A percentile compares a stretch with the other conserved stretches of the same genome.
phyloP scores from a whole-genome alignment of 179 eudicot genomes.

The Carnegiea gigantea region DNA sequence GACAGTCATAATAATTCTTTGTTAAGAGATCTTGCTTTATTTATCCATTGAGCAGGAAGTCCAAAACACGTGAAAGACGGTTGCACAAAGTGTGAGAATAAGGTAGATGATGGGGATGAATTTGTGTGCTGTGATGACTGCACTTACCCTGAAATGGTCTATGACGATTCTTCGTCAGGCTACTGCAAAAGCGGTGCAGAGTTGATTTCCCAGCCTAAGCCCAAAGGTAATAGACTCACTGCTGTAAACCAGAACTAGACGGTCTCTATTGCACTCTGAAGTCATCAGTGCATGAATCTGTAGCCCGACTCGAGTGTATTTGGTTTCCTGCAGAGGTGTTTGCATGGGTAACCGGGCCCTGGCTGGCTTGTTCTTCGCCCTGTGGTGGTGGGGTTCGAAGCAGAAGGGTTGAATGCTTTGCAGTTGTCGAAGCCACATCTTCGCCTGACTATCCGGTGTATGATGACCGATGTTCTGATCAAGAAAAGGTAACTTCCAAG shows the following conservation, averaged over 20 bases:
- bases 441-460: conserved; percentile 36
- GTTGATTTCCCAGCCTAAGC: conserved; percentile 36
- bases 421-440: conserved; percentile 32
- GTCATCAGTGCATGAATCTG: neutral
- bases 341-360: conserved; percentile 34
- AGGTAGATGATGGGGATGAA: conserved; percentile 32
- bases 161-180: conserved; percentile 32
- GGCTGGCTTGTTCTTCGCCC: conserved; percentile 35
- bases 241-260: neutral
- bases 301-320: neutral
- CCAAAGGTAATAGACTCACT: conserved; percentile 27
- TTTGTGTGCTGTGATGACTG: conserved; percentile 35
- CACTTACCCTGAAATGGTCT: conserved; percentile 35
- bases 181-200: conserved; percentile 33
- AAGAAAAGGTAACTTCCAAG: conserved; percentile 24
- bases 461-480: conserved; percentile 30
- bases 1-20: neutral
- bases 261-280: neutral
- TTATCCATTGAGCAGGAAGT: conserved; percentile 24
- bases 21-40: neutral
- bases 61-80: conserved; percentile 36
- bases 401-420: conserved; percentile 36
- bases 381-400: conserved; percentile 37
- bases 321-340: conserved; percentile 32
- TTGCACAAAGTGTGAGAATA: conserved; percentile 34